These are phyloP conservation scores for Canariomyces notabilis DNA, from an alignment of 2,329 filamentous ascomycete genomes.

Conservation along the genomic window DNA sequence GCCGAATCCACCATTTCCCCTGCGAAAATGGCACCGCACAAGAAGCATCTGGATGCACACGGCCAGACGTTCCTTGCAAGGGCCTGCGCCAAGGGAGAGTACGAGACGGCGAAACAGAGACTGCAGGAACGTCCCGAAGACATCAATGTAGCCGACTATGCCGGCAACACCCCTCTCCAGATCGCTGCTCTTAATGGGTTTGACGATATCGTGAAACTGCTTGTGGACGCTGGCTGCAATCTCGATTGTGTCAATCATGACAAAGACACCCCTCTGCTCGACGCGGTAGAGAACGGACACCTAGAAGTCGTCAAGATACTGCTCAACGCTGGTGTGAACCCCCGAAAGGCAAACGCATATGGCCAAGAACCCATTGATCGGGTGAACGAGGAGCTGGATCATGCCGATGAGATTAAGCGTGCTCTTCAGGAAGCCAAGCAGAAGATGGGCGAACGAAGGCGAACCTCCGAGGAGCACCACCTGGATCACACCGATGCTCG, in stretches of 20 bases:
- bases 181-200: conserved; percentile 86
- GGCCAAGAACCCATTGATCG: conserved; percentile 89
- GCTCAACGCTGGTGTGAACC: conserved; percentile 83
- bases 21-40: conserved; percentile 65
- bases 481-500: conserved; percentile 44
- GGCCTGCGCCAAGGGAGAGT: conserved; percentile 79
- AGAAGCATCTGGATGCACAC: conserved; percentile 86
- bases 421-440: conserved; percentile 58
- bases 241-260: conserved; percentile 74
- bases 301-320: conserved; percentile 81
- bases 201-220: conserved; percentile 77
- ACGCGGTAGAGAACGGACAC: conserved; percentile 94
- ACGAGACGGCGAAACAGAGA: conserved; percentile 70
- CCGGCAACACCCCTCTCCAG: conserved; percentile 92
- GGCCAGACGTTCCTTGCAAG: conserved; percentile 87
- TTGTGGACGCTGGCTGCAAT: conserved; percentile 80
- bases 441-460: conserved; percentile 48
- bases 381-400: conserved; percentile 67
- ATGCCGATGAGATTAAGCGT: conserved; percentile 72
- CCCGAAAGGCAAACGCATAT: conserved; percentile 83
- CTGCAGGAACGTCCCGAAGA: conserved; percentile 78
- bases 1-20: conserved; percentile 60
- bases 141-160: conserved; percentile 84
- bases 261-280: conserved; percentile 88
- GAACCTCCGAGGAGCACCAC: conserved; percentile 55